Base-by-base conservation (phyloP, 2,329 filamentous ascomycete genomes). In the Microcera coccophila region DNA sequence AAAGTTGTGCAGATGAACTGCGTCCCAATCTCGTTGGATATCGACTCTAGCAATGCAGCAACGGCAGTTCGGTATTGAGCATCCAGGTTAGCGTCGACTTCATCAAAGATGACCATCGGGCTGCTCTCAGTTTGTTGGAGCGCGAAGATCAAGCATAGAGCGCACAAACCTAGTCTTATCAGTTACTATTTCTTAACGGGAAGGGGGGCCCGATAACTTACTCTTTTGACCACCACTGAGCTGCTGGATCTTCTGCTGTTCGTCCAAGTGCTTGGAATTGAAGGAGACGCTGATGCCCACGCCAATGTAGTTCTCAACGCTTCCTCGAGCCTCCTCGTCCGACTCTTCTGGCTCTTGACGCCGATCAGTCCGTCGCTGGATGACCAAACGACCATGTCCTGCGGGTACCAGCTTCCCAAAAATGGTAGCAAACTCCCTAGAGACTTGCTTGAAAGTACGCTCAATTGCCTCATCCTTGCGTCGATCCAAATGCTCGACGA, bases 1-100 rank as follows among this genome's bases (percentile, higher is more conserved):
- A 98, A 98, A 3, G 93, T 98, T 4, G 93, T 98, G 76, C 93
- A 97, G 66, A 98, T 98, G 63, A 98, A 98, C 65, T 98, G 78
- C 38, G 78, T 82, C 48, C 77, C 75, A 12, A 76, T 77, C 53
- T 82, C 79, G 46, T 76, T 71, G 12, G 84, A 88, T 50, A 89
- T 90, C 41, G 82, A 84, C 60, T 91, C 76, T 17, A 98, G 76
- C 71, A 97, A 87, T 43, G 87, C 79, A 3, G 93, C 93, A 10
- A 98, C 93, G 1, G 93, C 91, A 1, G 93, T 96, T 48, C 93
- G 86, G 72, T 98, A 98, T 68, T 98, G 93, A 1, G 93, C 90
- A 64, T 98, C 93, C 18, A 98, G 79, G 63, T 98, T 98, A 65
- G 93, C 93, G 62, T 98, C 93, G 51, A 98, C 95, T 68, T 98